Evolutionary conservation across 331 rosid species (phyloP).

Genomic region (Pyracantha coccinea): DNA sequence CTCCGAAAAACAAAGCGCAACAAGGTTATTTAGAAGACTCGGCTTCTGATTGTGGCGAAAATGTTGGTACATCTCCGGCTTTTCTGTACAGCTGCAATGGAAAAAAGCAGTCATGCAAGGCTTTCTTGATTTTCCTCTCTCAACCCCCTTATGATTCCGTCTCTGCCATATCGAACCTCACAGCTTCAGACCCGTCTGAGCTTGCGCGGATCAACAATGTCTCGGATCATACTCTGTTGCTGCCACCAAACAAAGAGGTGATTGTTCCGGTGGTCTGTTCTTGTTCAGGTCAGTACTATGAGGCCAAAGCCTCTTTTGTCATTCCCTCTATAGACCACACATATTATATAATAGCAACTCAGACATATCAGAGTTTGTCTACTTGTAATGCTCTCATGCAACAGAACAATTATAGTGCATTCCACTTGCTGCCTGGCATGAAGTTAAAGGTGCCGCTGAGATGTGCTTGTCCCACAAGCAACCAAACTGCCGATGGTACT

Average conservation of each 20-base stretch:
- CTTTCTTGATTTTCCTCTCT: conserved; percentile 52
- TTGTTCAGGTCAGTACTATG: conserved; percentile 34
- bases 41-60: conserved; percentile 15
- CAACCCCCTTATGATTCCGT: conserved; percentile 33
- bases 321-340: not conserved
- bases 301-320: conserved; percentile 27
- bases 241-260: conserved; percentile 29
- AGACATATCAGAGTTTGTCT: conserved; percentile 41
- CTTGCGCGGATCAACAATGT: conserved; percentile 36
- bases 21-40: conserved; percentile 43
- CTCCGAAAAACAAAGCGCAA: conserved; percentile 21
- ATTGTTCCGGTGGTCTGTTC: conserved; percentile 49
- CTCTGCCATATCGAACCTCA: conserved; percentile 42
- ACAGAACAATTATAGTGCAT: conserved; percentile 25
- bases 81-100: not conserved
- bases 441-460: conserved; percentile 47
- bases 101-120: conserved; percentile 23
- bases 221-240: conserved; percentile 14
- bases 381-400: conserved; percentile 44
- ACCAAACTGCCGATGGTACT: conserved; percentile 32
- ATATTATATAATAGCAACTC: conserved; percentile 25
- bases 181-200: conserved; percentile 33
- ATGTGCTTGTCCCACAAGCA: conserved; percentile 61
- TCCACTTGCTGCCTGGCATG: conserved; percentile 21
- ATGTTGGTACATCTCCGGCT: not conserved